These are phyloP conservation scores for Fusarium humuli DNA, from an alignment of 2,329 filamentous ascomycete genomes.

Conservation along the genomic window DNA sequence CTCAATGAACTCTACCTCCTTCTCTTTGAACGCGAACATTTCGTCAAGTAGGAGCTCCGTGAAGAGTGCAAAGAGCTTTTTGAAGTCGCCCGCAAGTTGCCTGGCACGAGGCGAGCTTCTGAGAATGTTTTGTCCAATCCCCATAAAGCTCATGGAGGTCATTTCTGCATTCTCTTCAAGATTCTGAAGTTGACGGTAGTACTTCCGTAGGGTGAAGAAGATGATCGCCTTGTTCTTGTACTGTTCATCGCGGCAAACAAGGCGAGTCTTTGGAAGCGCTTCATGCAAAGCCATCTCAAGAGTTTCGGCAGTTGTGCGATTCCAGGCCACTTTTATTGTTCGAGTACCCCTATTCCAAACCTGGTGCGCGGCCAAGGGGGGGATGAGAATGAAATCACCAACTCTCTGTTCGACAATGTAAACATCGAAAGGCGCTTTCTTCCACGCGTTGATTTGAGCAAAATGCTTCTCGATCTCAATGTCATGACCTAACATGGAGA, in stretches of 20 bases:
- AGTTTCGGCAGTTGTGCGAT: slow-evolving; percentile 92
- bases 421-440: slow-evolving; percentile 90
- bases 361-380: slow-evolving; percentile 92
- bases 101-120: slow-evolving; percentile 62
- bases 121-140: slow-evolving; percentile 61
- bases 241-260: slow-evolving; percentile 96
- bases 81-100: slow-evolving; percentile 86
- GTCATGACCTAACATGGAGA: slow-evolving; percentile 92
- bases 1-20: slow-evolving; percentile 77
- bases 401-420: slow-evolving; percentile 91
- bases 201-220: slow-evolving; percentile 87
- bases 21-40: slow-evolving; percentile 81
- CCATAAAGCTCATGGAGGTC: slow-evolving; percentile 59
- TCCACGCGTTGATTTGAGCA: slow-evolving; percentile 95
- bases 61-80: slow-evolving; percentile 80
- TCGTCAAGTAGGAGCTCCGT: slow-evolving; percentile 85
- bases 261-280: slow-evolving; percentile 85
- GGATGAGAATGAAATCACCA: slow-evolving; percentile 94
- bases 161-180: slow-evolving; percentile 63
- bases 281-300: slow-evolving; percentile 87
- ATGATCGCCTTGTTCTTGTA: slow-evolving; percentile 99
- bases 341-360: slow-evolving; percentile 97
- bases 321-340: slow-evolving; percentile 99
- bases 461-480: slow-evolving; percentile 98
- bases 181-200: slow-evolving; percentile 69